phyloP scores from a whole-genome alignment of 1,284 basidiomycete species.

The Cutaneotrichosporon sp. region DNA sequence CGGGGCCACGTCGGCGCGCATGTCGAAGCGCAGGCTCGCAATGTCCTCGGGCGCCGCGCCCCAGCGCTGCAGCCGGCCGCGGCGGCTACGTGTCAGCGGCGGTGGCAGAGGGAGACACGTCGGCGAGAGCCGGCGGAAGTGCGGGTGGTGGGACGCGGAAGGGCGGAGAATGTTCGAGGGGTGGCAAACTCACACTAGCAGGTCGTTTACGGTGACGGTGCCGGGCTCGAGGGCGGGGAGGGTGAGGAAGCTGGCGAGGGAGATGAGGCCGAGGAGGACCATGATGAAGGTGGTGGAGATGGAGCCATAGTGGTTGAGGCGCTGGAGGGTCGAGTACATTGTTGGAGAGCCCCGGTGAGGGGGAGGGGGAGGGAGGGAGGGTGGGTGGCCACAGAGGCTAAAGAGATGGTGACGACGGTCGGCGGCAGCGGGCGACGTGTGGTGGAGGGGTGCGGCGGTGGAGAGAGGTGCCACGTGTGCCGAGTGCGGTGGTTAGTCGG shows the following conservation, averaged over 20 bases:
- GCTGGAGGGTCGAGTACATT: slow-evolving; percentile 52
- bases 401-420: background rate
- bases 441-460: background rate
- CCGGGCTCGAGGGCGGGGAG: slow-evolving; percentile 40
- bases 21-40: slow-evolving; percentile 50
- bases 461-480: background rate
- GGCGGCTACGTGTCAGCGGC: slow-evolving; percentile 30
- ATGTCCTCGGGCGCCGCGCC: slow-evolving; percentile 47
- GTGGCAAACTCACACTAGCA: slow-evolving; percentile 44
- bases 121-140: too few relatives aligned
- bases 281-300: slow-evolving; percentile 52
- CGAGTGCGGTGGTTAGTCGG: too few relatives aligned
- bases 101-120: background rate
- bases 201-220: slow-evolving; percentile 44
- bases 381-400: slow-evolving; percentile 1
- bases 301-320: slow-evolving; percentile 52
- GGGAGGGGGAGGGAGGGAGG: background rate
- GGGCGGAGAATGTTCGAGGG: background rate
- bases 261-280: slow-evolving; percentile 51
- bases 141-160: background rate
- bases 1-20: slow-evolving; percentile 50
- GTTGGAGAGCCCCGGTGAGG: background rate
- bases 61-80: slow-evolving; percentile 43
- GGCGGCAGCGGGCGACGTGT: background rate
- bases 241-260: slow-evolving; percentile 43